A percentile compares a stretch with the other conserved stretches of the same genome.
phyloP scores from a whole-genome alignment of 2,329 filamentous ascomycete genomes.

The Alternaria incomplexa region DNA sequence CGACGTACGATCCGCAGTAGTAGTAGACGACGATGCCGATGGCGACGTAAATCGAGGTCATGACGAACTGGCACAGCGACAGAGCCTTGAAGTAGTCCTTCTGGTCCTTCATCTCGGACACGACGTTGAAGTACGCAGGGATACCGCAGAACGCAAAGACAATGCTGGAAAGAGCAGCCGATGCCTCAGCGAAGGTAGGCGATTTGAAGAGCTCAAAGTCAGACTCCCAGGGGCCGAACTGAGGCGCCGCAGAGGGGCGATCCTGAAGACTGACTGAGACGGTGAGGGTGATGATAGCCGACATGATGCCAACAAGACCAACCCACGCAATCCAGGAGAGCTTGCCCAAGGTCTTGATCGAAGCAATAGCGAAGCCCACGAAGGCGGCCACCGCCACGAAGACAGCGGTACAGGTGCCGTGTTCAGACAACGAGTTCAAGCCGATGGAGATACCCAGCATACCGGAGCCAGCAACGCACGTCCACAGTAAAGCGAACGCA shows the following conservation, averaged over 20 bases:
- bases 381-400: conserved; percentile 66
- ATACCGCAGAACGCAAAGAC: conserved; percentile 57
- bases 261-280: conserved; percentile 35
- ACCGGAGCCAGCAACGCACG: conserved; percentile 73
- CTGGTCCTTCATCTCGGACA: conserved; percentile 68
- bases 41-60: conserved; percentile 68
- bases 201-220: conserved; percentile 26
- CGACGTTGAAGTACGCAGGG: conserved; percentile 71
- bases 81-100: conserved; percentile 64
- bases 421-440: conserved; percentile 60
- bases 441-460: conserved; percentile 58
- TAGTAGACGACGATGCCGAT: conserved; percentile 72
- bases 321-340: conserved; percentile 36
- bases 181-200: conserved; percentile 23
- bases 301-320: conserved; percentile 29
- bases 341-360: conserved; percentile 52
- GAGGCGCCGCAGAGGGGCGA: conserved; percentile 30
- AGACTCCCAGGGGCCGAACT: conserved; percentile 25
- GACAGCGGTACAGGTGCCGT: conserved; percentile 68
- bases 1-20: conserved; percentile 66
- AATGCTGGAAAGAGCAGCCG: conserved; percentile 28
- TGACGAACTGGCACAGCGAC: conserved; percentile 63
- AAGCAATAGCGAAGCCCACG: conserved; percentile 55
- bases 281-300: conserved; percentile 29
- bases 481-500: conserved; percentile 43